Conservation (phyloP, 768 basidiomycete species). For the Amyloporia xantha region DNA sequence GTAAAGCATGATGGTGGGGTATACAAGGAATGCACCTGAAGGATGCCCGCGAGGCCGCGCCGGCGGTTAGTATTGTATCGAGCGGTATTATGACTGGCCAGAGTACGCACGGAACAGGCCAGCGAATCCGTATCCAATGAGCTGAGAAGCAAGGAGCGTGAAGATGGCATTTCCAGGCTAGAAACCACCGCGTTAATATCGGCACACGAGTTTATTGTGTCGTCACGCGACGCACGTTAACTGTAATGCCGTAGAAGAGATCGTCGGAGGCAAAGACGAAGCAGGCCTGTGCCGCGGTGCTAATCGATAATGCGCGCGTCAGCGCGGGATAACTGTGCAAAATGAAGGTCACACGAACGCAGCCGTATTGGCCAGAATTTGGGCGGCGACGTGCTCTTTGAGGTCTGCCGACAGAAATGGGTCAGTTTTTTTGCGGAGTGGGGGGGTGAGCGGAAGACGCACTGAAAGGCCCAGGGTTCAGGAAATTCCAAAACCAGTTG, state of each 20-base stretch:
- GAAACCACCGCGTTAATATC: not conserved
- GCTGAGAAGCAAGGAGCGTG: constrained; percentile 22
- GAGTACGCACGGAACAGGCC: constrained; percentile 14
- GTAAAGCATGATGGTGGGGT: constrained; percentile 6
- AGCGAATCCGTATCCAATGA: constrained; percentile 21
- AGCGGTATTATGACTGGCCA: too few relatives aligned
- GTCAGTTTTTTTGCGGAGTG: too few relatives aligned
- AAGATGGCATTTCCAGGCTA: constrained; percentile 18
- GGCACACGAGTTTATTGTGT: too few relatives aligned
- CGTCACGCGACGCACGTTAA: constrained; percentile 1
- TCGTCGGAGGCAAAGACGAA: constrained; percentile 6
- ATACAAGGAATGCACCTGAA: constrained; percentile 4
- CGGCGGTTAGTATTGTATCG: too few relatives aligned
- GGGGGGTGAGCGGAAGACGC: too few relatives aligned
- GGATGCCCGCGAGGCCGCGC: too few relatives aligned
- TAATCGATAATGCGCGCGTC: too few relatives aligned
- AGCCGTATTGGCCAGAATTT: too few relatives aligned
- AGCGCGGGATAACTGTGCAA: not conserved
- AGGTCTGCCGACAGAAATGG: too few relatives aligned
- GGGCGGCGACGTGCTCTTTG: too few relatives aligned
- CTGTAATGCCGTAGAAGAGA: constrained; percentile 5
- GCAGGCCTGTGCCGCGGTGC: constrained; percentile 2
- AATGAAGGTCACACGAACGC: not conserved
- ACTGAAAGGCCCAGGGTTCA: constrained; percentile 7
- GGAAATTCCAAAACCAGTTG: constrained; percentile 6